Conservation (phyloP, 129 eudicot genomes). For the sunflower (Helianthus annuus) region DNA sequence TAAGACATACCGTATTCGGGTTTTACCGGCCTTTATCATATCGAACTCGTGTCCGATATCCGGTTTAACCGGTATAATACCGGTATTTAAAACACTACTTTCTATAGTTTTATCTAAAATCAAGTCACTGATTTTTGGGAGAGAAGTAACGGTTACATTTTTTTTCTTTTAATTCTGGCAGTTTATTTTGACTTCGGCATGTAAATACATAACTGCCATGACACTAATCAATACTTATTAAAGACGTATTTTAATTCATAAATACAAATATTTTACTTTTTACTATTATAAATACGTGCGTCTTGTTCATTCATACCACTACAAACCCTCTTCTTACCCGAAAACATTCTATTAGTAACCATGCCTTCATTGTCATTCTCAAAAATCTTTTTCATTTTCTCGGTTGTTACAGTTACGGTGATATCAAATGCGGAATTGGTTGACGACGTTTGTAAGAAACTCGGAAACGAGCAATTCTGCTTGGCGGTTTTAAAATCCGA, state of each 20-base stretch:
- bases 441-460: constrained; percentile 18
- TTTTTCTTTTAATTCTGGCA: not conserved
- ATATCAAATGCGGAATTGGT: constrained; percentile 24
- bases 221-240: not conserved
- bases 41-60: too few relatives aligned
- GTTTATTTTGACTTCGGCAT: not conserved
- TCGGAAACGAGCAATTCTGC: constrained; percentile 6
- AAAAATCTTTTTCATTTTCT: constrained; percentile 1
- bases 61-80: too few relatives aligned
- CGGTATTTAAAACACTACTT: too few relatives aligned
- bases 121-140: not conserved
- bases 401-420: not conserved
- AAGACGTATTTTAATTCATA: too few relatives aligned
- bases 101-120: not conserved
- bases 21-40: too few relatives aligned
- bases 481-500: constrained; percentile 22
- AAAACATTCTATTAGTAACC: not conserved
- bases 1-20: too few relatives aligned
- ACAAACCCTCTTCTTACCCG: not conserved
- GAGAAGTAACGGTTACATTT: not conserved
- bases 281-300: too few relatives aligned
- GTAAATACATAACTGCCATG: not conserved
- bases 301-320: not conserved
- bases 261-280: too few relatives aligned
- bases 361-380: constrained; percentile 15